phyloP scores from a whole-genome alignment of 768 basidiomycete genomes.

The Amanita polypyramis region DNA sequence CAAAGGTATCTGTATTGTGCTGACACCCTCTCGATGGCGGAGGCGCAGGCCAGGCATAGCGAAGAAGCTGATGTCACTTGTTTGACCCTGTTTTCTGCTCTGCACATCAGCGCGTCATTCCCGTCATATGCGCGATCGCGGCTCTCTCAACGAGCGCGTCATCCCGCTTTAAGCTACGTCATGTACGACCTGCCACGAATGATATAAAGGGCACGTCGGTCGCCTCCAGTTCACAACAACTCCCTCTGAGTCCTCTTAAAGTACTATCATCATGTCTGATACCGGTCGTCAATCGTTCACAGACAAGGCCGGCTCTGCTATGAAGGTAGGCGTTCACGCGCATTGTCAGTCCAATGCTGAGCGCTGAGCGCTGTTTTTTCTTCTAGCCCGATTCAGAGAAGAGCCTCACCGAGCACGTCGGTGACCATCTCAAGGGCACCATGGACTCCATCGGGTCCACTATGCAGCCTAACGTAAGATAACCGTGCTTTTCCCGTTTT shows the following conservation, averaged over 20 bases:
- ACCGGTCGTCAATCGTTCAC: conserved; percentile 45
- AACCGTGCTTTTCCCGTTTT: background rate
- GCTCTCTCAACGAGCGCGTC: background rate
- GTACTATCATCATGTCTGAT: conserved; percentile 37
- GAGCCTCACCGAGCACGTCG: conserved; percentile 36
- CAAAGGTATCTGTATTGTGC: conserved; percentile 64
- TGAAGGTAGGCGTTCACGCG: conserved; percentile 29
- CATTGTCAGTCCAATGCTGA: background rate
- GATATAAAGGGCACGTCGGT: no score
- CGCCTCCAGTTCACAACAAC: background rate
- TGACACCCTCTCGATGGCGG: conserved; percentile 76
- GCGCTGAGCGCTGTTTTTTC: no score
- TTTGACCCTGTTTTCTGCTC: background rate
- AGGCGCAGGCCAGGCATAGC: conserved; percentile 68
- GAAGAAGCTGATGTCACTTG: background rate
- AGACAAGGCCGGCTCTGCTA: conserved; percentile 40
- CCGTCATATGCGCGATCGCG: no score
- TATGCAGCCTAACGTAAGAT: conserved; percentile 36
- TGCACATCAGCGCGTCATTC: background rate
- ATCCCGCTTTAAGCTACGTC: no score
- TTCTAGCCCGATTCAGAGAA: conserved; percentile 51
- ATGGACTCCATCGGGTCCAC: conserved; percentile 37
- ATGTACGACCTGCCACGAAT: no score
- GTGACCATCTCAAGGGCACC: conserved; percentile 38
- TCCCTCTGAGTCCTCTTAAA: background rate